A percentile compares a stretch with the other conserved stretches of the same genome.
Evolutionary conservation across 768 basidiomycete genomes (phyloP).

Genomic region (Suillus fuscotomentosus): DNA sequence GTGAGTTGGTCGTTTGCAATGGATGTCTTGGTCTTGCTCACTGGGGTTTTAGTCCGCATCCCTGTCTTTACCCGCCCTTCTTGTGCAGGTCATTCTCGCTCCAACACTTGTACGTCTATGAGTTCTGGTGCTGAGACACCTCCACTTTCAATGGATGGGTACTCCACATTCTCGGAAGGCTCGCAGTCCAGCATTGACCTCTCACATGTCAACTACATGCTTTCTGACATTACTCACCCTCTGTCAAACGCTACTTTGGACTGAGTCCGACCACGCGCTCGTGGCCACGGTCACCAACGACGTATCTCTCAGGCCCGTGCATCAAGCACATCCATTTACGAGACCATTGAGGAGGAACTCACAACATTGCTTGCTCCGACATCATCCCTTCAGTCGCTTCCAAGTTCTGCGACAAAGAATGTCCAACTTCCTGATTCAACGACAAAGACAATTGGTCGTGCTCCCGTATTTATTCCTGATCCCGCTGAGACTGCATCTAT

Average conservation of each 20-base stretch:
- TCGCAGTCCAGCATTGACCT: conserved; percentile 81
- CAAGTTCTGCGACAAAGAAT: conserved; percentile 32
- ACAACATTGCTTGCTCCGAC: conserved; percentile 30
- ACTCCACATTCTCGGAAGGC: conserved; percentile 62
- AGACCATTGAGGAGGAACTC: conserved; percentile 76
- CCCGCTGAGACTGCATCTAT: conserved; percentile 46
- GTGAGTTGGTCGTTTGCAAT: conserved; percentile 36
- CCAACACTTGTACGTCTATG: conserved; percentile 60
- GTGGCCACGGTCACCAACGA: conserved; percentile 69
- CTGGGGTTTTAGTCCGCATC: conserved; percentile 35
- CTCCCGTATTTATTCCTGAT: conserved; percentile 56
- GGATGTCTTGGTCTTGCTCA: neutral
- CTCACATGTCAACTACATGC: conserved; percentile 52
- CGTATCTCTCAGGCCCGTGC: conserved; percentile 63
- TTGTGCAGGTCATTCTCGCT: conserved; percentile 52
- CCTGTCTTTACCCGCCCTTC: conserved; percentile 60
- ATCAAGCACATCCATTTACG: conserved; percentile 70
- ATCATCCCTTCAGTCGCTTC: conserved; percentile 20
- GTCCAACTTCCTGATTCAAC: conserved; percentile 7
- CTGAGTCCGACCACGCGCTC: conserved; percentile 40
- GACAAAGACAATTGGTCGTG: conserved; percentile 27
- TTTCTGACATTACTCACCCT: conserved; percentile 56
- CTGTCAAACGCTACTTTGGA: conserved; percentile 41
- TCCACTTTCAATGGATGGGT: conserved; percentile 66
- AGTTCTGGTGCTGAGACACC: conserved; percentile 72